A percentile compares a stretch with the other conserved stretches of the same genome.
Conservation (phyloP, 805 yeast species). For the Candida oleophila region DNA sequence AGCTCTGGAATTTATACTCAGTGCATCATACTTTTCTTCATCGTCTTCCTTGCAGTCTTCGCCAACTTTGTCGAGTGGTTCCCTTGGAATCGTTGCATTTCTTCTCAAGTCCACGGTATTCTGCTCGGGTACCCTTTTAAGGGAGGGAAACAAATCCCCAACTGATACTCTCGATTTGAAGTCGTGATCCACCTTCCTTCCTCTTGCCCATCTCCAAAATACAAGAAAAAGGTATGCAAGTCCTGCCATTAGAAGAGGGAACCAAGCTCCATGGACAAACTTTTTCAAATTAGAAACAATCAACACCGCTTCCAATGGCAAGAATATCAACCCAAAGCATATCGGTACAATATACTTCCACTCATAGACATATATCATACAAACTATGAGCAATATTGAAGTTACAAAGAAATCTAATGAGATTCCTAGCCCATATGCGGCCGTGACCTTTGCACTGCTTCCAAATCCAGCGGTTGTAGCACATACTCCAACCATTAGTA, state of each 20-base stretch:
- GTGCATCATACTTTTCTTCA: neutral
- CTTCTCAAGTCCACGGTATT: conserved; percentile 18
- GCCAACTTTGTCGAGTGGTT: neutral
- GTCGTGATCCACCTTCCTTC: conserved; percentile 40
- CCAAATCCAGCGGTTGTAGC: conserved; percentile 53
- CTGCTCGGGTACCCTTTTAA: conserved; percentile 12
- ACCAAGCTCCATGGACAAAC: conserved; percentile 63
- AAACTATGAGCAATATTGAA: conserved; percentile 42
- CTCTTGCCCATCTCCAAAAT: conserved; percentile 51
- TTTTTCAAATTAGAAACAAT: conserved; percentile 50
- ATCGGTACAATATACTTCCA: conserved; percentile 33
- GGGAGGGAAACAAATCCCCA: conserved; percentile 33
- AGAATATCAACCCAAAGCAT: conserved; percentile 36
- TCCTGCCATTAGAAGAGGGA: conserved; percentile 48
- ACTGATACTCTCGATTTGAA: conserved; percentile 29
- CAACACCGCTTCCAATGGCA: conserved; percentile 47
- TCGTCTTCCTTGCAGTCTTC: neutral
- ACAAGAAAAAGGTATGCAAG: conserved; percentile 36
- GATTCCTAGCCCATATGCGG: conserved; percentile 62
- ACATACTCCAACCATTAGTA: conserved; percentile 51
- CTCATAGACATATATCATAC: conserved; percentile 47
- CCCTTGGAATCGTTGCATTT: neutral
- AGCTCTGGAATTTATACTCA: neutral
- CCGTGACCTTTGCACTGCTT: conserved; percentile 49
- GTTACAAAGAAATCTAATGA: conserved; percentile 56